Conservation (phyloP, 2,329 filamentous ascomycete genomes). For the Paracamarosporium sp. region DNA sequence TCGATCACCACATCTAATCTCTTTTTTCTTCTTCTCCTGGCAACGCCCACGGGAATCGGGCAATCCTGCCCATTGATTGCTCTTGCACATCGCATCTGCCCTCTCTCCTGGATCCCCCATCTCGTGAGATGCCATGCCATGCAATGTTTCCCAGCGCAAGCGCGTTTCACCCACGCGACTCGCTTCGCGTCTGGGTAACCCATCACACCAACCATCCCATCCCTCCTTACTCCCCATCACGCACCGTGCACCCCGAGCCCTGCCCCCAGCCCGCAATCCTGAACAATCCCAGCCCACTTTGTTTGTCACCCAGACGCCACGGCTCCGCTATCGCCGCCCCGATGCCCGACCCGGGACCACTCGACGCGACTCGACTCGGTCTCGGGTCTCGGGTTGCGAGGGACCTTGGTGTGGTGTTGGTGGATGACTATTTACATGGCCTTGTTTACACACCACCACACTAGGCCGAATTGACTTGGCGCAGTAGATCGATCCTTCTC, state of each 20-base stretch:
- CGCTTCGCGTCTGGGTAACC: background rate
- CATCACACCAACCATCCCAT: too few species aligned
- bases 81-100: background rate
- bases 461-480: too few species aligned
- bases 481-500: too few species aligned
- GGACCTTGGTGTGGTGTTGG: too few species aligned
- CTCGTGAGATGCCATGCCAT: background rate
- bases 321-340: background rate
- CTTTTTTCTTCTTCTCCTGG: background rate
- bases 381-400: too few species aligned
- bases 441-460: too few species aligned
- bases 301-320: background rate
- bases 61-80: background rate
- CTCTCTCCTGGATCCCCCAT: background rate
- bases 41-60: too few species aligned
- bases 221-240: background rate
- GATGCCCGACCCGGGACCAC: too few species aligned
- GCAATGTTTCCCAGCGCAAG: background rate
- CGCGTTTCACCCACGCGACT: slow-evolving; percentile 2
- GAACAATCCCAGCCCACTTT: background rate
- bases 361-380: too few species aligned
- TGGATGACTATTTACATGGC: too few species aligned
- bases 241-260: background rate
- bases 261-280: background rate
- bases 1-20: background rate